Percentiles rank a stretch among this genome's conserved stretches.
These are phyloP conservation scores for Teratosphaeria zuluensis DNA, from an alignment of 2,329 filamentous ascomycete species.

Conservation along the genomic window DNA sequence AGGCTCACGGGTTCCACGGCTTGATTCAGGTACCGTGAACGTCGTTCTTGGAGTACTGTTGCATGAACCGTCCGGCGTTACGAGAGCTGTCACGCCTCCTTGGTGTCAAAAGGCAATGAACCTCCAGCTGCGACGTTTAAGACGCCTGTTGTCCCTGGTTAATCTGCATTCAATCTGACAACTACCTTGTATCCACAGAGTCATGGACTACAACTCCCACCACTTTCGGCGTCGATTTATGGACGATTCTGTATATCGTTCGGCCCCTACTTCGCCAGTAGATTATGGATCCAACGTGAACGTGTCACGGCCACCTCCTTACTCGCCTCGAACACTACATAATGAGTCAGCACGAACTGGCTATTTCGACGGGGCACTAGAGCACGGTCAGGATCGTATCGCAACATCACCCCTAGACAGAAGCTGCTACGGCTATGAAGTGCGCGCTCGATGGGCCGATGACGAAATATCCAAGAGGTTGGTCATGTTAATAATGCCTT, in stretches of 20 bases:
- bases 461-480: constrained; percentile 8
- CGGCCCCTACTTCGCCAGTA: constrained; percentile 2
- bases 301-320: neutral
- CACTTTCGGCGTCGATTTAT: constrained; percentile 7
- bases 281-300: neutral
- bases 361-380: neutral
- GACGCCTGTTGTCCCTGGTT: neutral
- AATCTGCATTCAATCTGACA: neutral
- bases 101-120: neutral
- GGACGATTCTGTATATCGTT: constrained; percentile 13
- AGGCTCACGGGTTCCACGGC: neutral
- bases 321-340: neutral
- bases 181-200: neutral
- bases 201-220: neutral
- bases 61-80: neutral
- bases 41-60: neutral
- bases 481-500: neutral
- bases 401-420: constrained; percentile 1
- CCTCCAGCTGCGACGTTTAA: neutral
- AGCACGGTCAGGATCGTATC: neutral
- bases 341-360: neutral
- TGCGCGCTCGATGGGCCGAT: neutral
- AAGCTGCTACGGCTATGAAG: constrained; percentile 2
- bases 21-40: neutral
- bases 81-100: neutral